A percentile compares a stretch with the other conserved stretches of the same genome.
Conservation (phyloP, 805 yeast genomes). For the Schwanniomyces yamadae region DNA sequence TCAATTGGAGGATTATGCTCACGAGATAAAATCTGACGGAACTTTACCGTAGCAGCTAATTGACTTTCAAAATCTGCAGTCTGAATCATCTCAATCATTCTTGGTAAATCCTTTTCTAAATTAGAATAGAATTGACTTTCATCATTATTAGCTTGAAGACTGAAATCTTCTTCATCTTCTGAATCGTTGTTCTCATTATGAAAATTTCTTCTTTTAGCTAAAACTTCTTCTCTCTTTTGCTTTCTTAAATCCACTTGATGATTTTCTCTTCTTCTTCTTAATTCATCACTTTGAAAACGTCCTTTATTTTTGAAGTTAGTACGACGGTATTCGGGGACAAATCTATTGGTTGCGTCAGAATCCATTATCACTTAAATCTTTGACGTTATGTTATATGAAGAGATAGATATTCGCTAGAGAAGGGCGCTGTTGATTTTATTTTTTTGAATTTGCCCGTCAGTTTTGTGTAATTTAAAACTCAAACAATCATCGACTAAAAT, state of each 20-base stretch:
- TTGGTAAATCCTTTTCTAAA: conserved; percentile 67
- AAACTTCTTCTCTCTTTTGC: conserved; percentile 92
- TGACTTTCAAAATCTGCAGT: conserved; percentile 77
- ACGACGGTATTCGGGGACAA: conserved; percentile 96
- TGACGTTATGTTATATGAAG: conserved; percentile 2
- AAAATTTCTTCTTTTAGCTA: conserved; percentile 90
- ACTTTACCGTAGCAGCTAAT: conserved; percentile 84
- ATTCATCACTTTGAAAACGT: conserved; percentile 90
- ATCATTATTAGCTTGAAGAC: conserved; percentile 49
- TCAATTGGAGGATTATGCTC: conserved; percentile 97
- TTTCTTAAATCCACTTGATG: conserved; percentile 96
- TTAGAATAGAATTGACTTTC: conserved; percentile 41
- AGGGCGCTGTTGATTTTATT: conserved; percentile 11
- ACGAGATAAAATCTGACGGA: conserved; percentile 88
- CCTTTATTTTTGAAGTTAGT: conserved; percentile 94
- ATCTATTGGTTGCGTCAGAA: conserved; percentile 72
- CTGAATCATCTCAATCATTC: conserved; percentile 77
- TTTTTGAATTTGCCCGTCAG: neutral
- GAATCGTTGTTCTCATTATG: conserved; percentile 39
- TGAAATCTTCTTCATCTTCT: conserved; percentile 40
- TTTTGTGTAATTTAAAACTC: conserved; percentile 7
- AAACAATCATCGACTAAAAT: conserved; percentile 3
- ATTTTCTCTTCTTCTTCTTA: conserved; percentile 96
- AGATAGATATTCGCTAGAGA: neutral
- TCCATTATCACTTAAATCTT: conserved; percentile 61